These are phyloP conservation scores for Trypanosoma conorhini DNA, from an alignment of 208 protist genomes.

Conservation along the genomic window DNA sequence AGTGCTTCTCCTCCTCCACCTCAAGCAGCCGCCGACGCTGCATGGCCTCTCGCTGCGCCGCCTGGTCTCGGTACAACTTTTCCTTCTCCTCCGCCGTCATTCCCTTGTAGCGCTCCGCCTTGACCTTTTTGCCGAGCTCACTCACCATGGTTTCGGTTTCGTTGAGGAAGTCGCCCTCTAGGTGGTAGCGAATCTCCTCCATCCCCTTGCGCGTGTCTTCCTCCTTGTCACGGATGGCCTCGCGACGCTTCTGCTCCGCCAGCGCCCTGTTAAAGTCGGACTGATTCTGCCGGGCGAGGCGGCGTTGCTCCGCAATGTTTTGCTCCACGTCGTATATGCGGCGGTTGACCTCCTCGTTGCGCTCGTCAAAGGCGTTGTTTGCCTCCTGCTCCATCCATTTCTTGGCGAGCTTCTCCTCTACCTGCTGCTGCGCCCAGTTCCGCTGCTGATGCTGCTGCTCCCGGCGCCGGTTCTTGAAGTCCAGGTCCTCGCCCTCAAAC, in stretches of 20 bases:
- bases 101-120: constrained; percentile 84
- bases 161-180: constrained; percentile 90
- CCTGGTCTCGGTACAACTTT: constrained; percentile 65
- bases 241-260: constrained; percentile 82
- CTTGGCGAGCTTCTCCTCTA: constrained; percentile 90
- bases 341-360: constrained; percentile 85
- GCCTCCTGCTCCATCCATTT: constrained; percentile 93
- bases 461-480: constrained; percentile 55
- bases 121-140: constrained; percentile 70
- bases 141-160: constrained; percentile 81
- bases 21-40: constrained; percentile 81
- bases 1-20: constrained; percentile 88
- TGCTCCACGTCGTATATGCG: constrained; percentile 81
- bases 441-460: constrained; percentile 88
- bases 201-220: constrained; percentile 81
- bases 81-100: constrained; percentile 56
- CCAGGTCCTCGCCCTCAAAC: constrained; percentile 93
- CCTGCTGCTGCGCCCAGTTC: constrained; percentile 82
- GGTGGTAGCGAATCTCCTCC: constrained; percentile 90
- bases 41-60: constrained; percentile 76
- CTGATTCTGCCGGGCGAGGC: constrained; percentile 60
- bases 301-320: constrained; percentile 71
- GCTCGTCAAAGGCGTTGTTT: constrained; percentile 79
- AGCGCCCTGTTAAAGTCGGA: constrained; percentile 90
- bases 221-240: constrained; percentile 71